Evolutionary conservation across 164 flowering plant species (phyloP).

Genomic region (Malania oleifera): DNA sequence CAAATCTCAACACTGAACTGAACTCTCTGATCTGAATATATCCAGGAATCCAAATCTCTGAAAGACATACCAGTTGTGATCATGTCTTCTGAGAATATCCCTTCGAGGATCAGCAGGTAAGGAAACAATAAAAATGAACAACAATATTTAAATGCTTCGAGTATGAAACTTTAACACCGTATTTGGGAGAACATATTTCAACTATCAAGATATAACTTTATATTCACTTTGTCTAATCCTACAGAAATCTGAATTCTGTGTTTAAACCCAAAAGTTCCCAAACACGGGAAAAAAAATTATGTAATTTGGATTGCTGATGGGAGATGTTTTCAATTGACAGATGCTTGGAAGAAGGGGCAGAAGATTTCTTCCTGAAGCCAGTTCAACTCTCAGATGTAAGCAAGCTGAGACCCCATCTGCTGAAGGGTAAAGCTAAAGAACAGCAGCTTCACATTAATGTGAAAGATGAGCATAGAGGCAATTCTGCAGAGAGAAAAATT

Average conservation of each 20-base stretch:
- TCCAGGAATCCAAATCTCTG: conserved; percentile 35
- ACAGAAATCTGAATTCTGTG: no score
- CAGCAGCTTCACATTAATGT: background rate
- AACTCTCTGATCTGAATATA: conserved; percentile 2
- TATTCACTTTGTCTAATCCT: no score
- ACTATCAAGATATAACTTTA: no score
- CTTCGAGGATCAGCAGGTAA: conserved; percentile 46
- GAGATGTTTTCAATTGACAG: conserved; percentile 18
- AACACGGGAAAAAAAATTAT: no score
- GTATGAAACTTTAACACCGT: no score
- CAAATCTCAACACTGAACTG: background rate
- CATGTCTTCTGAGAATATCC: conserved; percentile 56
- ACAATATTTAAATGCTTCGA: no score
- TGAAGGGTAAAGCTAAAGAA: conserved; percentile 31
- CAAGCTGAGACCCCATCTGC: conserved; percentile 48
- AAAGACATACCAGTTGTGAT: conserved; percentile 54
- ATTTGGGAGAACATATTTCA: no score
- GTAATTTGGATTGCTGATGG: background rate
- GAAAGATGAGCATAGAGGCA: no score
- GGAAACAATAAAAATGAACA: background rate
- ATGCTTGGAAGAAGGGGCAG: conserved; percentile 72
- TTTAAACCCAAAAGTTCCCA: no score
- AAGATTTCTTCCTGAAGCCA: conserved; percentile 66
- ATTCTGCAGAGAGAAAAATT: background rate
- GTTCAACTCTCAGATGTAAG: conserved; percentile 52